These are phyloP conservation scores for Coemansia sp. DNA, from an alignment of 192 early-diverging fungal species.

Conservation along the genomic window DNA sequence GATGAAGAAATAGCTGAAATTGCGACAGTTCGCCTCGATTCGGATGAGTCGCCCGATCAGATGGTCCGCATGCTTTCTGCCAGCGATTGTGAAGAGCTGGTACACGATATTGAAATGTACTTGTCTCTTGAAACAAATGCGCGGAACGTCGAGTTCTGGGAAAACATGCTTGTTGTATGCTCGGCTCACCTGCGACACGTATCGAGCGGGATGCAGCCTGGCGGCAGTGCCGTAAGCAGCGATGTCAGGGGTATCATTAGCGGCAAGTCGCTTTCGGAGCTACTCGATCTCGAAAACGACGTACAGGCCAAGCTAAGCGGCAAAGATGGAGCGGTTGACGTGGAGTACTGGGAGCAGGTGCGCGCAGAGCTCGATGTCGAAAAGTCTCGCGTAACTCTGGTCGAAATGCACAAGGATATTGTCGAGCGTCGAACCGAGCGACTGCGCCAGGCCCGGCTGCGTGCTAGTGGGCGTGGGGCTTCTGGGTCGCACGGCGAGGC, in stretches of 20 bases:
- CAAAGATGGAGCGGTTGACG: conserved; percentile 68
- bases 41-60: conserved; percentile 77
- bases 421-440: conserved; percentile 71
- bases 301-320: conserved; percentile 69
- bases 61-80: conserved; percentile 66
- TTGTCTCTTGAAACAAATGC: conserved; percentile 76
- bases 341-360: conserved; percentile 93
- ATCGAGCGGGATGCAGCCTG: conserved; percentile 12
- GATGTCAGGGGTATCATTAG: conserved; percentile 70
- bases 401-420: conserved; percentile 76
- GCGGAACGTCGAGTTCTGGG: conserved; percentile 81
- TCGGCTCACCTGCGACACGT: conserved; percentile 57
- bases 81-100: conserved; percentile 73
- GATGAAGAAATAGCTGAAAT: conserved; percentile 66
- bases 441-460: conserved; percentile 57
- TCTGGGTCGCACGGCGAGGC: conserved; percentile 27
- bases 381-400: conserved; percentile 69
- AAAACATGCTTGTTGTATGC: conserved; percentile 76
- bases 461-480: conserved; percentile 41
- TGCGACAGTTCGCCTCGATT: conserved; percentile 63
- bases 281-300: conserved; percentile 69
- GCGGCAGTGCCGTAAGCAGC: conserved; percentile 1
- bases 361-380: conserved; percentile 73
- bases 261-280: conserved; percentile 72
- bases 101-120: conserved; percentile 87